These are phyloP conservation scores for Lathyrus aphaca DNA, from an alignment of 306 rosid species.

Conservation along the genomic window DNA sequence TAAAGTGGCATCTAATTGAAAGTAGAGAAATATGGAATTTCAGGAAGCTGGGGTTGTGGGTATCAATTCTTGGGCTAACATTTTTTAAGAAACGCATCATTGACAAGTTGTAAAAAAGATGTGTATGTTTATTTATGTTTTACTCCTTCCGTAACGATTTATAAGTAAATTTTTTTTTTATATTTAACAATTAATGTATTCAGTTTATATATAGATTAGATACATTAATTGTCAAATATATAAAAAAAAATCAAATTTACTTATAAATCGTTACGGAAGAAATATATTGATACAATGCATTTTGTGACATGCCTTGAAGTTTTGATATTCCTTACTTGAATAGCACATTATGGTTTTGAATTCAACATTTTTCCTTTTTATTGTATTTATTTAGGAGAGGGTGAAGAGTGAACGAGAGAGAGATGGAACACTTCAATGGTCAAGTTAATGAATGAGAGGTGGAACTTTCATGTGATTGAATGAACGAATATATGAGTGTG, in stretches of 20 bases:
- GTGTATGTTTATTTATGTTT: constrained; percentile 20
- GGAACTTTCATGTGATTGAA: no score
- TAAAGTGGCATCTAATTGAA: constrained; percentile 30
- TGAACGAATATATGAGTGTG: no score
- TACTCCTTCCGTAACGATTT: no score
- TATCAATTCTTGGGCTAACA: constrained; percentile 32
- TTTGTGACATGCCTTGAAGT: constrained; percentile 33
- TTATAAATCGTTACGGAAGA: no score
- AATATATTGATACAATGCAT: constrained; percentile 37
- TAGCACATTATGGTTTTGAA: constrained; percentile 8
- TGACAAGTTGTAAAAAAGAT: constrained; percentile 34
- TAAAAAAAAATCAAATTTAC: no score
- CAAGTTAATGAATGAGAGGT: no score
- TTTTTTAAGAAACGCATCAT: not conserved
- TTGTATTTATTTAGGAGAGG: not conserved
- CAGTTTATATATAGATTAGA: no score
- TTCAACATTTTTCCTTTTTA: not conserved
- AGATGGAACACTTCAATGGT: no score
- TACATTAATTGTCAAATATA: no score
- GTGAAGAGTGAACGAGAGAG: not conserved
- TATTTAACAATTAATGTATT: no score
- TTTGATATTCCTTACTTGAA: constrained; percentile 34
- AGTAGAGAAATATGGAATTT: constrained; percentile 26
- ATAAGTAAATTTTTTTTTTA: no score
- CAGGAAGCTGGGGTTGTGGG: constrained; percentile 24